Conservation (phyloP, 1,284 basidiomycete genomes). For the Leucoagaricus sp. region DNA sequence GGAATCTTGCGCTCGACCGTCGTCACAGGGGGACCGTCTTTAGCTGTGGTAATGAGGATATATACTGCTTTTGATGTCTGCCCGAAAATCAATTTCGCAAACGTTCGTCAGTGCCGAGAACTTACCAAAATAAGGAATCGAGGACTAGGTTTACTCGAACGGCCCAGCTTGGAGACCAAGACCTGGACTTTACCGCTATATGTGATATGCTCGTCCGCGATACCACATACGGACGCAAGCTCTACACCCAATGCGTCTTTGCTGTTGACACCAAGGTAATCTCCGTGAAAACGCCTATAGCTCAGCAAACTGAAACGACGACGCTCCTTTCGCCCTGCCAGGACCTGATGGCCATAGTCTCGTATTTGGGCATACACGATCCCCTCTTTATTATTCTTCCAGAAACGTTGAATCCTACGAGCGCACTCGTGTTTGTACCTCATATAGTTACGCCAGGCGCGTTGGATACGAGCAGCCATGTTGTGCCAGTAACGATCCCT, state of each 20-base stretch:
- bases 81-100: background rate
- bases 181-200: slow-evolving; percentile 90
- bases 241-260: slow-evolving; percentile 82
- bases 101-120: background rate
- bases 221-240: slow-evolving; percentile 72
- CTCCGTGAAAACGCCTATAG: slow-evolving; percentile 94
- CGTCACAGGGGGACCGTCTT: slow-evolving; percentile 62
- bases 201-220: slow-evolving; percentile 77
- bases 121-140: slow-evolving; percentile 86
- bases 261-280: slow-evolving; percentile 92
- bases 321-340: slow-evolving; percentile 92
- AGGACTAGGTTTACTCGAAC: slow-evolving; percentile 92
- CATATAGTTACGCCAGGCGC: slow-evolving; percentile 95
- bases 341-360: slow-evolving; percentile 92
- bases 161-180: slow-evolving; percentile 83
- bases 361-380: slow-evolving; percentile 88
- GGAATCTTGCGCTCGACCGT: slow-evolving; percentile 88
- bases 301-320: slow-evolving; percentile 92
- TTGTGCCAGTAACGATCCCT: slow-evolving; percentile 99
- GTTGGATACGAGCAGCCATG: slow-evolving; percentile 97
- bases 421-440: slow-evolving; percentile 96
- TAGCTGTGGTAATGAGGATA: slow-evolving; percentile 73
- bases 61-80: slow-evolving; percentile 91
- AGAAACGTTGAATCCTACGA: slow-evolving; percentile 94
- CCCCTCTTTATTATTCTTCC: slow-evolving; percentile 97